Conservation (phyloP, 2,329 filamentous ascomycete species). For the Colletotrichum sp. region DNA sequence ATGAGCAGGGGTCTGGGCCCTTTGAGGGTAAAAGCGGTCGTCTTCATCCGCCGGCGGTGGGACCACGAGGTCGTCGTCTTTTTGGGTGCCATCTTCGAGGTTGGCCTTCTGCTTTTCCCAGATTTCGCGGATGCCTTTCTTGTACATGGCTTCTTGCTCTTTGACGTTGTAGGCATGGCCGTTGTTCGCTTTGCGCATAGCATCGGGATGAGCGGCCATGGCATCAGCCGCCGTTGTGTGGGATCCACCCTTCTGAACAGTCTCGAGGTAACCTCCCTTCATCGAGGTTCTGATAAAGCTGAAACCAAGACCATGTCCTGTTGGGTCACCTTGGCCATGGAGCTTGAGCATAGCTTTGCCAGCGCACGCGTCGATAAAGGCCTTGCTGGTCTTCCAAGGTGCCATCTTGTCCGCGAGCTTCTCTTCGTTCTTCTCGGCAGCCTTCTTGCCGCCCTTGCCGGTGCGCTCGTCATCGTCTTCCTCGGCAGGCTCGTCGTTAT, state of each 20-base stretch:
- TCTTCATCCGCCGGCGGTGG: constrained; percentile 65
- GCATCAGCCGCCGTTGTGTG: constrained; percentile 78
- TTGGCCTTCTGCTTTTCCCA: constrained; percentile 89
- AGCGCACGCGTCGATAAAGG: constrained; percentile 91
- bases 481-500: constrained; percentile 63
- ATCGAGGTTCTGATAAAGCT: constrained; percentile 98
- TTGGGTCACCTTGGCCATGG: constrained; percentile 93
- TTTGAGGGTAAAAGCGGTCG: constrained; percentile 74
- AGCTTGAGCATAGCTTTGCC: constrained; percentile 97
- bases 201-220: constrained; percentile 73
- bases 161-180: constrained; percentile 98
- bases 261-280: constrained; percentile 94
- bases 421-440: constrained; percentile 62
- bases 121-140: constrained; percentile 87
- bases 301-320: constrained; percentile 90
- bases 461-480: constrained; percentile 49
- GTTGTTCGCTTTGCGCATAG: constrained; percentile 77
- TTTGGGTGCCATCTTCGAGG: constrained; percentile 74
- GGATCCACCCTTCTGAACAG: constrained; percentile 66
- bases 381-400: constrained; percentile 96
- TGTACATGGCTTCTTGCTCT: constrained; percentile 89
- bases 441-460: constrained; percentile 48
- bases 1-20: constrained; percentile 69
- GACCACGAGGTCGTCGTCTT: constrained; percentile 63
- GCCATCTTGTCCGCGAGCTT: constrained; percentile 88